Evolutionary conservation across 805 yeast genomes (phyloP), one percentile per base, ranked within the genome.

Genomic region (Pichia pseudocactophila): DNA sequence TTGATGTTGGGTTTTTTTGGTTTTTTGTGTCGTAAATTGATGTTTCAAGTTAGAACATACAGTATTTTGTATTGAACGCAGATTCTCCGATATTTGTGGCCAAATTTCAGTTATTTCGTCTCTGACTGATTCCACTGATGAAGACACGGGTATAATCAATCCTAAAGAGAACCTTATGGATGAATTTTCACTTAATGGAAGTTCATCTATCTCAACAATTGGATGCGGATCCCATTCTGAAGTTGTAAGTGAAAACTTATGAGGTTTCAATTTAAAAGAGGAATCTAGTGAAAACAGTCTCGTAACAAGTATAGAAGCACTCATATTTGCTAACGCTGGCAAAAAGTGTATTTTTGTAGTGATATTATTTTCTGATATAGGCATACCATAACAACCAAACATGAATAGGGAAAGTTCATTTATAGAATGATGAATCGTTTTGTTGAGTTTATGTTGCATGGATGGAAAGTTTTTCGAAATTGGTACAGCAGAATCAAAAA

Each of bases 381-480:
- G 74, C 27, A 75, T 58, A 0, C 80, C 80, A 41, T 55, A 54
- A 40, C 73, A 69, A 11, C 81, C 81, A 56, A 74, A 75, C 73
- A 75, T 72, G 49, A 66, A 71, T 43, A 70, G 71, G 22, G 71
- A 66, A 17, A 75, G 50, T 45, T 75, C 79, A 42, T 58, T 60
- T 18, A 62, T 48, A 15, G 69, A 63, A 47, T 74, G 77, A 41
- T 64, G 61, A 3, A 59, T 57, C 13, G 66, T 54, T 30, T 62
- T 56, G 33, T 63, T 50, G 4, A 51, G 22, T 16, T 45, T 44
- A 18, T 48, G 49, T 26, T 48, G 46, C 36, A 44, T 31, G n/a
- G 20, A 36, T 31, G 41, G 31, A 34, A 11, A 51, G 46, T 49
- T 47, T 48, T 33, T 34, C 34, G 42, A 40, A 22, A 39, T 19